Base-by-base conservation (phyloP, 495 filamentous ascomycete genomes). In the Astrothelium macrocarpum region DNA sequence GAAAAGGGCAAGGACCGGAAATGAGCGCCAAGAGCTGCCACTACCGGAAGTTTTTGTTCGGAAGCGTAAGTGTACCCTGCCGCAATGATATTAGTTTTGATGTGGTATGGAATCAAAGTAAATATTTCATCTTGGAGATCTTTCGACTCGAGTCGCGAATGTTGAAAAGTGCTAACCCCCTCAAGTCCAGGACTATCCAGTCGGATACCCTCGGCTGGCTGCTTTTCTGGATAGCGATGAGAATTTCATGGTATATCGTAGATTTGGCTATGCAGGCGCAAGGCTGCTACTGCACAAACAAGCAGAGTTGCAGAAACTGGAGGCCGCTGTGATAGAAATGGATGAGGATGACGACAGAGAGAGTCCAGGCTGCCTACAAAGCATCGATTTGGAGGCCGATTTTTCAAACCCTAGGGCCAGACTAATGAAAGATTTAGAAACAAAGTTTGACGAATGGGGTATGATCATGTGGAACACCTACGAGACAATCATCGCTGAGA, bases 221-320 rank as follows among this genome's bases (percentile, higher is more conserved):
- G 62, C 65, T 31, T 61, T 70, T 32, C 32, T 70, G 31, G 62
- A 67, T 32, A 70, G 68, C 61, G 68, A 70, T 58, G 59, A 67
- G 29, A 65, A 70, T 60, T 70, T 70, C 63, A 53, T 53, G 25
- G 34, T 62, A 36, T 62, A 62, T 42, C 64, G 64, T 31, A 23
- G 60, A 9, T 64, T 73, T 61, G 72, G 72, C 3, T 73, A 71
- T 61, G 36, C 73, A 1, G 70, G 71, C 45, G 49, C 71, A n/a
- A 34, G 72, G 20, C 39, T 73, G 2, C 65, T 74, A 16, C 66
- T 74, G 2, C 46, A 69, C 20, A 70, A 68, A 49, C 72, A 74
- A 60, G 70, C 71, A 18, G 60, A 71, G 20, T 46, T 74, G 42
- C 63, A 66, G 49, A 49, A 62, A 28, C 62, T 73, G 11, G 72